Evolutionary conservation across 352 stramenopile genomes (phyloP).

Genomic region (Phytophthora pseudosyringae): DNA sequence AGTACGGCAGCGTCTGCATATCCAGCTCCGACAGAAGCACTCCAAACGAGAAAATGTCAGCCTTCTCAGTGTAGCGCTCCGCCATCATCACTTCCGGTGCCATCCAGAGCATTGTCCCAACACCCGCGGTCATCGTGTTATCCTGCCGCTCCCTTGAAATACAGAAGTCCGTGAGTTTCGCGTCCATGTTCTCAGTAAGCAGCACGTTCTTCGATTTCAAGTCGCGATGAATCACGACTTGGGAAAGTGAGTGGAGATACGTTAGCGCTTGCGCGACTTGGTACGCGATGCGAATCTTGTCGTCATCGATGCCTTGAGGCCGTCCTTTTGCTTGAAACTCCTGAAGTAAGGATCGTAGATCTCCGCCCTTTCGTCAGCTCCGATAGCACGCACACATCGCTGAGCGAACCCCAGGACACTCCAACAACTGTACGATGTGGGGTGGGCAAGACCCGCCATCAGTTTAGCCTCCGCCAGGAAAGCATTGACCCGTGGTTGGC

Average conservation of each 20-base stretch:
- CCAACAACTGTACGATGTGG: constrained; percentile 50
- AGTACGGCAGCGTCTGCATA: constrained; percentile 24
- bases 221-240: constrained; percentile 43
- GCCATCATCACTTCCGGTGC: constrained; percentile 41
- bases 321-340: constrained; percentile 3
- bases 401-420: constrained; percentile 45
- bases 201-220: constrained; percentile 53
- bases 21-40: constrained; percentile 36
- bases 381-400: constrained; percentile 34
- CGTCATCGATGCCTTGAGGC: constrained; percentile 15
- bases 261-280: constrained; percentile 37
- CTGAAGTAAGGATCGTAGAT: constrained; percentile 32
- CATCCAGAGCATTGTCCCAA: constrained; percentile 38
- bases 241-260: not conserved
- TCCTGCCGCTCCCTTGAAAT: constrained; percentile 17
- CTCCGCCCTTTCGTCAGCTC: constrained; percentile 43
- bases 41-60: constrained; percentile 43
- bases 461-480: constrained; percentile 46
- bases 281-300: constrained; percentile 32
- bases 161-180: constrained; percentile 53
- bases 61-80: constrained; percentile 36
- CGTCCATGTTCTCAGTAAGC: constrained; percentile 16
- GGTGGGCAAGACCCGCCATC: constrained; percentile 47
- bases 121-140: constrained; percentile 39
- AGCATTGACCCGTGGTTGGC: constrained; percentile 30